phyloP scores from a whole-genome alignment of 2,329 filamentous ascomycete genomes.

The Podosphaera aphanis region DNA sequence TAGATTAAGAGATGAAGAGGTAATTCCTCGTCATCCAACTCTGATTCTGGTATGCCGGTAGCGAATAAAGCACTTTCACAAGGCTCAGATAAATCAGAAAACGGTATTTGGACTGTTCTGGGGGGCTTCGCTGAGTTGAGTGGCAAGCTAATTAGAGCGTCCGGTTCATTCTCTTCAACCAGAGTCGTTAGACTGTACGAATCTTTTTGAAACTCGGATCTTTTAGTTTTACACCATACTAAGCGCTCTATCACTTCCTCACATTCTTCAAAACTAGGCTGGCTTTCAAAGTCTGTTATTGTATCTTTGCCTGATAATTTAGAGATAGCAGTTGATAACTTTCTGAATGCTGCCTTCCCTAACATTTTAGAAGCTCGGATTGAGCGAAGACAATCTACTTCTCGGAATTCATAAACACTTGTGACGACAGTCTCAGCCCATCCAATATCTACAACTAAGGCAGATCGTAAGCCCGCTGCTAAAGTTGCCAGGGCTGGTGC shows the following conservation, averaged over 20 bases:
- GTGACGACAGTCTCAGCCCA: conserved; percentile 80
- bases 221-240: conserved; percentile 42
- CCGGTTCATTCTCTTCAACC: neutral
- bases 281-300: conserved; percentile 3
- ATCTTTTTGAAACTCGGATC: neutral
- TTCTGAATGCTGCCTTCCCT: conserved; percentile 41
- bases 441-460: conserved; percentile 68
- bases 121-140: conserved; percentile 22
- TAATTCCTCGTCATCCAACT: conserved; percentile 70
- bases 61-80: conserved; percentile 56
- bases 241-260: conserved; percentile 57
- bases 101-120: conserved; percentile 38
- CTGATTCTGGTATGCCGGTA: conserved; percentile 25
- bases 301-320: conserved; percentile 5
- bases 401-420: conserved; percentile 73
- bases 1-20: conserved; percentile 59
- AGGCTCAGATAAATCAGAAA: conserved; percentile 46
- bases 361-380: conserved; percentile 53
- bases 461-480: conserved; percentile 66
- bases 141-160: conserved; percentile 15
- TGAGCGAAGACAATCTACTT: conserved; percentile 46
- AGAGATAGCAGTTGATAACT: conserved; percentile 27
- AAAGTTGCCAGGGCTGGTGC: conserved; percentile 50
- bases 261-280: conserved; percentile 51
- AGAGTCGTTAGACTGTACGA: neutral